Evolutionary conservation across 169 alveolate species (phyloP).

Genomic region (Eimeria sp.): DNA sequence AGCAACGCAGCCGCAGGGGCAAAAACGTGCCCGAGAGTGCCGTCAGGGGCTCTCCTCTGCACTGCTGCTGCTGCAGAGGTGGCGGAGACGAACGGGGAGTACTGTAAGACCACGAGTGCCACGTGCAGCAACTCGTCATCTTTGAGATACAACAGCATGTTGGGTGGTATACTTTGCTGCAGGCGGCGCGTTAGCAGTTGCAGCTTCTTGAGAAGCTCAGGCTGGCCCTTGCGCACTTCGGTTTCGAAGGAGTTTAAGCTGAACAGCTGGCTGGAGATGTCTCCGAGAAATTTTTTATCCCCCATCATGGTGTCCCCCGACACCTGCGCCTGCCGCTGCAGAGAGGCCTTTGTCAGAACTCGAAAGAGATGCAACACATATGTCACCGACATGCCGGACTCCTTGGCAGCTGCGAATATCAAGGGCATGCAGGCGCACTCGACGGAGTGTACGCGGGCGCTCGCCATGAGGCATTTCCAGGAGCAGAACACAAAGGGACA

Average conservation of each 20-base stretch:
- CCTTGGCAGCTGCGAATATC: constrained; percentile 88
- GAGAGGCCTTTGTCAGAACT: constrained; percentile 83
- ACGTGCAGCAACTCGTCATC: constrained; percentile 89
- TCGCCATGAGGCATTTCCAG: constrained; percentile 91
- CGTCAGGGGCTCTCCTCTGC: constrained; percentile 87
- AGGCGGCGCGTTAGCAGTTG: constrained; percentile 88
- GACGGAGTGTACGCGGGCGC: constrained; percentile 91
- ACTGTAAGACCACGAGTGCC: constrained; percentile 89
- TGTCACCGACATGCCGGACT: constrained; percentile 84
- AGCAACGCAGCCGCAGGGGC: constrained; percentile 85
- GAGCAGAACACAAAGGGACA: constrained; percentile 94
- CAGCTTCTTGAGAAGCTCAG: constrained; percentile 84
- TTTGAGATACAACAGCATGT: constrained; percentile 89
- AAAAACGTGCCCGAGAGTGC: constrained; percentile 90
- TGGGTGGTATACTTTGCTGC: constrained; percentile 87
- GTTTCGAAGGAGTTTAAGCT: constrained; percentile 85
- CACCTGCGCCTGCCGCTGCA: constrained; percentile 84
- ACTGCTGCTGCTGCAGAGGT: constrained; percentile 89
- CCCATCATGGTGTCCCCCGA: background rate
- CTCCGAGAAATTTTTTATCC: background rate
- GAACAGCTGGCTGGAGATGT: constrained; percentile 85
- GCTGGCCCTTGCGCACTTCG: constrained; percentile 87
- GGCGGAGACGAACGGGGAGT: constrained; percentile 89
- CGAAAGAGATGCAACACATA: constrained; percentile 87
- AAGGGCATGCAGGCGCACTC: constrained; percentile 90